Evolutionary conservation across 179 eudicot species (phyloP).

Genomic region (Corrigiola litoralis): DNA sequence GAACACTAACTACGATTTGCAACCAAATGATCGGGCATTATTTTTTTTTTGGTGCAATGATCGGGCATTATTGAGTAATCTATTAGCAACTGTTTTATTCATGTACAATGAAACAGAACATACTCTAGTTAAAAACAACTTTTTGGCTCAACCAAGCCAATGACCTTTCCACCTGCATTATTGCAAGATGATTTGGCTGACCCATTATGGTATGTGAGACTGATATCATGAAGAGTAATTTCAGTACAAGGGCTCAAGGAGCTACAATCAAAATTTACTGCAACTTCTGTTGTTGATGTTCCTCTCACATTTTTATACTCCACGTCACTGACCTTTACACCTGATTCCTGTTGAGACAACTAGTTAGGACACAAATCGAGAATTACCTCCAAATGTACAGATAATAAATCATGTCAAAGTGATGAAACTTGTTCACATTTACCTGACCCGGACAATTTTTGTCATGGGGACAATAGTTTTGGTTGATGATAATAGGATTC

Average conservation of each 20-base stretch:
- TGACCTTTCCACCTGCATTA: constrained; percentile 30
- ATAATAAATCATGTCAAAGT: background rate
- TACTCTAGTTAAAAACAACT: constrained; percentile 28
- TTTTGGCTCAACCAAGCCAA: constrained; percentile 27
- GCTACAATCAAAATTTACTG: constrained; percentile 46
- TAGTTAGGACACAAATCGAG: background rate
- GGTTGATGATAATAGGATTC: constrained; percentile 31
- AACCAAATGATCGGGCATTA: too few species aligned
- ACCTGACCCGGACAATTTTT: constrained; percentile 30
- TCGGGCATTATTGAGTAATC: too few species aligned
- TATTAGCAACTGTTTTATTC: background rate
- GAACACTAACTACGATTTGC: too few species aligned
- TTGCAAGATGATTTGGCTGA: constrained; percentile 30
- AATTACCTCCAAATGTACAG: background rate
- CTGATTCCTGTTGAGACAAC: constrained; percentile 23
- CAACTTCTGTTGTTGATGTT: constrained; percentile 38
- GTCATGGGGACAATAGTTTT: constrained; percentile 29
- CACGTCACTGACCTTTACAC: constrained; percentile 25
- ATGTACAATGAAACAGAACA: background rate
- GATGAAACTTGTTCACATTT: background rate
- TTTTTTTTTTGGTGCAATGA: too few species aligned
- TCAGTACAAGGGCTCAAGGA: constrained; percentile 34
- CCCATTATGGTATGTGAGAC: constrained; percentile 24
- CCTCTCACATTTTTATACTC: constrained; percentile 31
- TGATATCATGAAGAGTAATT: constrained; percentile 30